These are phyloP conservation scores for Boletellus ananiceps DNA, from an alignment of 768 basidiomycete genomes.

Conservation along the genomic window DNA sequence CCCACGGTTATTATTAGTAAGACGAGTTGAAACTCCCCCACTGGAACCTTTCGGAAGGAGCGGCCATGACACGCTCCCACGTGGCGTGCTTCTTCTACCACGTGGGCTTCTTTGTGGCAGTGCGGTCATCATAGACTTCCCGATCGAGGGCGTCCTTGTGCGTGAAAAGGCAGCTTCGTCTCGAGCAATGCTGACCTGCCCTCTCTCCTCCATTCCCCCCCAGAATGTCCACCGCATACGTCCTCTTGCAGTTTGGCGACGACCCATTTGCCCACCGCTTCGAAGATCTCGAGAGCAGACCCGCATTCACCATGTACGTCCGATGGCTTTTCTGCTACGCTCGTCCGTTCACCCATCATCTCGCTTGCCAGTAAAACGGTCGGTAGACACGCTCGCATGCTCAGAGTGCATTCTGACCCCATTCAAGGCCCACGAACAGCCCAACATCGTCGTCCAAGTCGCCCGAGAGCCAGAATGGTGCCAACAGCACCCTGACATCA, in stretches of 20 bases:
- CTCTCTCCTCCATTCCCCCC: slow-evolving; percentile 19
- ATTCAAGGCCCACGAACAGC: slow-evolving; percentile 47
- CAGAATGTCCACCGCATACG: slow-evolving; percentile 37
- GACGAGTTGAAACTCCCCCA: slow-evolving; percentile 11
- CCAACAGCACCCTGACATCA: slow-evolving; percentile 60
- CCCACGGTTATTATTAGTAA: no score
- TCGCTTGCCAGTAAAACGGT: slow-evolving; percentile 19
- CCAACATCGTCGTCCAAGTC: slow-evolving; percentile 61
- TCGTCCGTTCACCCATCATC: slow-evolving; percentile 4
- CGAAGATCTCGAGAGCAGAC: slow-evolving; percentile 57
- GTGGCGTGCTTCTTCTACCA: slow-evolving; percentile 31
- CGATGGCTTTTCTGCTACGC: slow-evolving; percentile 1
- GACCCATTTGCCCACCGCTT: slow-evolving; percentile 59
- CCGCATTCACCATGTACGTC: slow-evolving; percentile 66
- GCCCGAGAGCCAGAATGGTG: slow-evolving; percentile 64
- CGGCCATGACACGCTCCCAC: slow-evolving; percentile 28
- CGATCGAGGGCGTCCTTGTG: slow-evolving; percentile 41
- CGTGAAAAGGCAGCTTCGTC: slow-evolving; percentile 30
- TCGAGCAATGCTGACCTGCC: slow-evolving; percentile 6
- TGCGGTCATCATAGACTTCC: slow-evolving; percentile 28
- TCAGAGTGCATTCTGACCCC: background rate
- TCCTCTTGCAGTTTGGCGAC: slow-evolving; percentile 61
- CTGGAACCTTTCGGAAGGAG: slow-evolving; percentile 7
- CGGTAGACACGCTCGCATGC: slow-evolving; percentile 1
- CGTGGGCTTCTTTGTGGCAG: slow-evolving; percentile 32